These are phyloP conservation scores for Annulohypoxylon maeteangense DNA, from an alignment of 495 filamentous ascomycete genomes.

Conservation along the genomic window DNA sequence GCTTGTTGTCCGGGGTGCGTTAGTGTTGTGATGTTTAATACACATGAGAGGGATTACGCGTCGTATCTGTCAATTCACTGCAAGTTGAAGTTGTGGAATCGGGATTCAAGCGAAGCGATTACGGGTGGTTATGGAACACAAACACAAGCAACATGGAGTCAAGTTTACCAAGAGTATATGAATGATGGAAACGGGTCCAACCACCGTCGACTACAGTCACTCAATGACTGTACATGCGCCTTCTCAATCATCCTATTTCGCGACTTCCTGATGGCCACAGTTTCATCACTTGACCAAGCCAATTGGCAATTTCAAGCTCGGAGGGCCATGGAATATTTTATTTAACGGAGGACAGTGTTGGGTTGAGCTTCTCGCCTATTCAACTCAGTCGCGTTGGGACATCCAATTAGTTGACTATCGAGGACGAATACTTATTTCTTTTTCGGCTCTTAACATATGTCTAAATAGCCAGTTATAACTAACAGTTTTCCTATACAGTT, in stretches of 20 bases:
- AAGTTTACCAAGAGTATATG: not conserved
- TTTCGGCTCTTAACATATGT: not conserved
- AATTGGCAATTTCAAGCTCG: not conserved
- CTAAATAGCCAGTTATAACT: conserved; percentile 1
- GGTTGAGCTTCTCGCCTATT: not conserved
- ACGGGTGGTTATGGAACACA: not conserved
- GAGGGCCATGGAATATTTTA: not conserved
- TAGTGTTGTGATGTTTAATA: conserved; percentile 18
- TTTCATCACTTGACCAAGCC: not conserved
- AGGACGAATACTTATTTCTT: conserved; percentile 5
- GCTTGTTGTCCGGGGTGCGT: not conserved
- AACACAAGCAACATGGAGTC: not conserved
- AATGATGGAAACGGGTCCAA: not conserved
- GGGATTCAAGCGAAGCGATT: conserved; percentile 12
- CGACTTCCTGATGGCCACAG: not conserved
- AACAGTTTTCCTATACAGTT: conserved; percentile 40
- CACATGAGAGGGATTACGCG: conserved; percentile 41
- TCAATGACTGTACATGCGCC: not conserved
- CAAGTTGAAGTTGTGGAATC: conserved; percentile 6
- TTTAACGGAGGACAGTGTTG: not conserved
- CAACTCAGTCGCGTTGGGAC: not conserved
- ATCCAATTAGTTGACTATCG: not conserved
- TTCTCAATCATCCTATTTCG: not conserved
- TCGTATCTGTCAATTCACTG: conserved; percentile 6
- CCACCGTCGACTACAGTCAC: not conserved